phyloP scores from a whole-genome alignment of 1,284 basidiomycete species.

The Cutaneotrichosporon sp. region DNA sequence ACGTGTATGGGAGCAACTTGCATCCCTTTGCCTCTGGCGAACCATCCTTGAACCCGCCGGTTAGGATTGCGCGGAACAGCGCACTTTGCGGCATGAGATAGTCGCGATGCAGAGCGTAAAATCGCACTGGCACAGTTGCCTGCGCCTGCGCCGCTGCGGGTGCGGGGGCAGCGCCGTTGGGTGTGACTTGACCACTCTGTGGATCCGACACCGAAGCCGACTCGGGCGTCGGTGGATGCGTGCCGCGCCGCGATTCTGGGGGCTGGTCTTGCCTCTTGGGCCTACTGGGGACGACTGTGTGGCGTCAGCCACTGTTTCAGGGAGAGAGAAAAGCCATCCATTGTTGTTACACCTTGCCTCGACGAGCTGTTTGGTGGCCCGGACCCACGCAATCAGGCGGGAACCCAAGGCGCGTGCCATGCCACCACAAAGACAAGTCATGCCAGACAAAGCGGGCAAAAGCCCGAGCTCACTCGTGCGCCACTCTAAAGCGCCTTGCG shows the following conservation, averaged over 20 bases:
- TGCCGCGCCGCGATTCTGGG: slow-evolving; percentile 5
- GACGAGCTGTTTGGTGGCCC: not conserved
- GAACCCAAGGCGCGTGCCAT: not conserved
- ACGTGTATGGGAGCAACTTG: slow-evolving; percentile 15
- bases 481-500: not conserved
- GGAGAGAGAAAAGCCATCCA: not conserved
- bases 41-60: slow-evolving; percentile 16
- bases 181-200: not conserved
- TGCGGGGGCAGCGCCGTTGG: not conserved
- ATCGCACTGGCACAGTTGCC: not conserved
- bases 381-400: not conserved
- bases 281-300: slow-evolving; percentile 11
- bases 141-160: not conserved
- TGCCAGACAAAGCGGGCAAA: not conserved
- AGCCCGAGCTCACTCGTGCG: not conserved
- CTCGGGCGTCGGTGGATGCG: not conserved
- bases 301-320: slow-evolving; percentile 13
- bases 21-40: slow-evolving; percentile 20
- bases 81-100: slow-evolving; percentile 50
- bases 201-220: not conserved
- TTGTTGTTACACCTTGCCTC: not conserved
- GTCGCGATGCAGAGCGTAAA: slow-evolving; percentile 47
- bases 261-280: not conserved
- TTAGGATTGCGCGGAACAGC: slow-evolving; percentile 47
- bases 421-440: slow-evolving; percentile 1